Evolutionary conservation across 495 filamentous ascomycete genomes (phyloP).

Genomic region (Schizothecium vesticola): DNA sequence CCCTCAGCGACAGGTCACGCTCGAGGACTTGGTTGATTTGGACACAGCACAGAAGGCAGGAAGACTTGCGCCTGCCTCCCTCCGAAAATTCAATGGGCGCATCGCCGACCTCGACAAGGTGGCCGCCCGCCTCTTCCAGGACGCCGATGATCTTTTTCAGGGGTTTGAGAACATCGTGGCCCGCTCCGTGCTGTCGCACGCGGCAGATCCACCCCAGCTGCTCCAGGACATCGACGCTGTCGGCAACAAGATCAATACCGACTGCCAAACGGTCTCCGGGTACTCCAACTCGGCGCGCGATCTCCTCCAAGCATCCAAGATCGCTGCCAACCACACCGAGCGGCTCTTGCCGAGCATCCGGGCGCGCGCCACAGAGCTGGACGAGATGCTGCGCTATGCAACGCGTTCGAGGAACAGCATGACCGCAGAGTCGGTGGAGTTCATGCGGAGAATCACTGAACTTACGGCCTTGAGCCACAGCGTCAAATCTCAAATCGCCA

Average conservation of each 20-base stretch:
- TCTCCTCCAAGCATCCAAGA: constrained; percentile 76
- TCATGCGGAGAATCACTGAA: constrained; percentile 74
- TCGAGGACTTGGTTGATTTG: constrained; percentile 68
- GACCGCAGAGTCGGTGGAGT: constrained; percentile 53
- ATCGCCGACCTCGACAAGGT: constrained; percentile 44
- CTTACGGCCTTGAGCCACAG: constrained; percentile 68
- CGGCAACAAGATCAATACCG: constrained; percentile 77
- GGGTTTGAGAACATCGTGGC: constrained; percentile 47
- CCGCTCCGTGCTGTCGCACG: constrained; percentile 36
- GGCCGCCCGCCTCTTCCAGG: constrained; percentile 40
- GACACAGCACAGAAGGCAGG: constrained; percentile 62
- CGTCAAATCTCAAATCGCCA: constrained; percentile 62
- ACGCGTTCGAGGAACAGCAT: constrained; percentile 56
- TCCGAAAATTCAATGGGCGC: constrained; percentile 42
- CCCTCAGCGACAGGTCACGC: constrained; percentile 40
- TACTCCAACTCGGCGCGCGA: constrained; percentile 65
- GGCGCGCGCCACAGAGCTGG: constrained; percentile 68
- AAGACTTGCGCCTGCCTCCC: constrained; percentile 39
- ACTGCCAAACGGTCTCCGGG: constrained; percentile 72
- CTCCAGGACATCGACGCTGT: constrained; percentile 82
- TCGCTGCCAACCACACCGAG: constrained; percentile 79
- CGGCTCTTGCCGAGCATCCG: constrained; percentile 77
- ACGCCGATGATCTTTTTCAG: constrained; percentile 41
- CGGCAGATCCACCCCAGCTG: constrained; percentile 46
- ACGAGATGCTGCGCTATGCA: constrained; percentile 61